A percentile compares a stretch with the other conserved stretches of the same genome.
Evolutionary conservation across 2,329 filamentous ascomycete genomes (phyloP).

Genomic region (Boeremia exigua): DNA sequence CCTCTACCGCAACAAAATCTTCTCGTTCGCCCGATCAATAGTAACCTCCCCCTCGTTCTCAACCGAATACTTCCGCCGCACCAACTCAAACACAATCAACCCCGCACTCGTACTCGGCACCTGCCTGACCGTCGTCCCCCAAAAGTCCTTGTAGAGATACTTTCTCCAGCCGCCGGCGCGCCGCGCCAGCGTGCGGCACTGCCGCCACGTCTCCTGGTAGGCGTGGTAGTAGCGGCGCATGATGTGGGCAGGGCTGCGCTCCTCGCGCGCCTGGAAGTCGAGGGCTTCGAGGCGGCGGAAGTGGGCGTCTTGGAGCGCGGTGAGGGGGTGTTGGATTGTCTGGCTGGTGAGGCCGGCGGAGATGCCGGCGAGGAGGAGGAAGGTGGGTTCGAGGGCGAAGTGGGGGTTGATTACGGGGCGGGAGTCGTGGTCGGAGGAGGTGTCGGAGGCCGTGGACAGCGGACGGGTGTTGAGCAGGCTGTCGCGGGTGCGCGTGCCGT

Average conservation of each 20-base stretch:
- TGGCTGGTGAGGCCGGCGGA: constrained; percentile 73
- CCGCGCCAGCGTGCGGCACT: constrained; percentile 65
- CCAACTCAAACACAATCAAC: constrained; percentile 78
- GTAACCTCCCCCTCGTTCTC: constrained; percentile 58
- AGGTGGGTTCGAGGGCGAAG: constrained; percentile 75
- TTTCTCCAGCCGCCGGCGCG: constrained; percentile 63
- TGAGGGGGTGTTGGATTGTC: constrained; percentile 72
- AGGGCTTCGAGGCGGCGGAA: constrained; percentile 76
- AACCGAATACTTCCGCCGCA: constrained; percentile 74
- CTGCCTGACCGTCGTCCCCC: constrained; percentile 74
- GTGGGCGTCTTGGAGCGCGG: constrained; percentile 73
- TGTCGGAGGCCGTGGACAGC: constrained; percentile 14
- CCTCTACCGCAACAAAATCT: constrained; percentile 6
- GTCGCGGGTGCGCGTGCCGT: constrained; percentile 52
- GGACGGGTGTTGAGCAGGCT: constrained; percentile 20
- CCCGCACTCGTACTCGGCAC: constrained; percentile 79
- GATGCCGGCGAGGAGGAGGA: constrained; percentile 72
- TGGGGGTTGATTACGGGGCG: constrained; percentile 70
- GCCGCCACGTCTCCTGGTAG: constrained; percentile 70
- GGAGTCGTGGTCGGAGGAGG: constrained; percentile 33
- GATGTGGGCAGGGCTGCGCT: constrained; percentile 38
- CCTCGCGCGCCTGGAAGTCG: constrained; percentile 62
- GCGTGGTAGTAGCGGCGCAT: constrained; percentile 72
- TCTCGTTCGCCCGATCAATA: constrained; percentile 68
- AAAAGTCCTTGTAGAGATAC: constrained; percentile 76